phyloP scores from a whole-genome alignment of 352 stramenopile genomes.

The Phytophthora chlamydospora region DNA sequence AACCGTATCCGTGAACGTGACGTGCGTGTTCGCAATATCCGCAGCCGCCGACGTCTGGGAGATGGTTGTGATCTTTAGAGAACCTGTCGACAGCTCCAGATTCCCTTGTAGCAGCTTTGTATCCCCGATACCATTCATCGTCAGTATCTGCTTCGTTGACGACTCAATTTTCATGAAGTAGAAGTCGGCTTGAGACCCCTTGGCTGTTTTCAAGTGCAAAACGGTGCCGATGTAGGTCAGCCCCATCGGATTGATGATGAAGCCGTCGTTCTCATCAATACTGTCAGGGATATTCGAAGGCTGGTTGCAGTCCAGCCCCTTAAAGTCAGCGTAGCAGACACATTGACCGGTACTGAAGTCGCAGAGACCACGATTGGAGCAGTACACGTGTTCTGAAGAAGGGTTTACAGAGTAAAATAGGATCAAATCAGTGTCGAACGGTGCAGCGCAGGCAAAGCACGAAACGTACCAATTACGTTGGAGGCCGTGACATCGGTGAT shows the following conservation, averaged over 20 bases:
- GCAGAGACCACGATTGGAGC: conserved; percentile 80
- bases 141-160: conserved; percentile 46
- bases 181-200: conserved; percentile 64
- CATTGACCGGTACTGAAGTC: conserved; percentile 75
- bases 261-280: conserved; percentile 73
- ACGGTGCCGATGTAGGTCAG: conserved; percentile 61
- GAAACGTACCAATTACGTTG: conserved; percentile 58
- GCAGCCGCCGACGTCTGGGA: conserved; percentile 20
- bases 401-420: conserved; percentile 5
- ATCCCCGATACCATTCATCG: conserved; percentile 60
- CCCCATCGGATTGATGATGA: conserved; percentile 68
- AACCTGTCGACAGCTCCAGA: conserved; percentile 58
- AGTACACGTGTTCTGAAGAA: conserved; percentile 74
- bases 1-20: conserved; percentile 38
- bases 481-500: conserved; percentile 64
- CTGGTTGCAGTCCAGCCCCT: conserved; percentile 72
- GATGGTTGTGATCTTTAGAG: conserved; percentile 48
- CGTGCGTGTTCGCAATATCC: conserved; percentile 47
- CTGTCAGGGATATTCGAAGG: conserved; percentile 68
- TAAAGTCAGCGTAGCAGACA: conserved; percentile 79
- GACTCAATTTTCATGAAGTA: conserved; percentile 68
- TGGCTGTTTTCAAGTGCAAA: conserved; percentile 66
- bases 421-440: neutral
- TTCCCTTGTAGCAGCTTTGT: conserved; percentile 56
- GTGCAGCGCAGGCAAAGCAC: neutral